Conservation (phyloP, 257 asterid species). For the Nicotiana knightiana region DNA sequence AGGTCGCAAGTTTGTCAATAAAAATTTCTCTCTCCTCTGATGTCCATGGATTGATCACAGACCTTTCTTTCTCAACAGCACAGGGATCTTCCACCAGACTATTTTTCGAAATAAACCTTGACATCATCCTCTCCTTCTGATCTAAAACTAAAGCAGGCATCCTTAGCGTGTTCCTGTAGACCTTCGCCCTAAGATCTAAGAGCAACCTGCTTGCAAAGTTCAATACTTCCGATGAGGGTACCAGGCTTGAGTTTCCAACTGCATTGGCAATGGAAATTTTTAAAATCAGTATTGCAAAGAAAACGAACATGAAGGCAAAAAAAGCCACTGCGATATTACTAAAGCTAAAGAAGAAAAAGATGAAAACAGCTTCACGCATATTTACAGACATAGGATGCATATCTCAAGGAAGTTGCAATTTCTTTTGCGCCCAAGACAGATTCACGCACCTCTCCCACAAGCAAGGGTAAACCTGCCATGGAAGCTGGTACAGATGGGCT, state of each 20-base stretch:
- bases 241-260: conserved; percentile 54
- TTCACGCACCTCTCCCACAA: neutral
- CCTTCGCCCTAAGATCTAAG: conserved; percentile 47
- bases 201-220: conserved; percentile 50
- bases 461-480: neutral
- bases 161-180: conserved; percentile 50
- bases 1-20: conserved; percentile 62
- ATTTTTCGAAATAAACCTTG: conserved; percentile 69
- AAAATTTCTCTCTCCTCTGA: conserved; percentile 66
- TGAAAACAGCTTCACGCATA: neutral
- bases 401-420: neutral
- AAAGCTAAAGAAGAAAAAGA: neutral
- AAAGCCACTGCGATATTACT: neutral
- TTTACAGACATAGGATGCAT: neutral
- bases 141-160: conserved; percentile 91
- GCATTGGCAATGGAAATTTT: conserved; percentile 27
- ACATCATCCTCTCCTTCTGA: conserved; percentile 34
- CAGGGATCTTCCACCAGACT: conserved; percentile 88
- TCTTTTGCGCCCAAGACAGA: neutral
- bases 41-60: conserved; percentile 69
- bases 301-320: neutral
- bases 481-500: neutral
- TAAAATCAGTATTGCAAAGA: neutral
- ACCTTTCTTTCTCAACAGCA: conserved; percentile 70
- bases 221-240: conserved; percentile 49